Percentiles rank a stretch among this genome's conserved stretches.
Conservation (phyloP, 2,329 filamentous ascomycete genomes). For the Colletotrichum tanaceti region DNA sequence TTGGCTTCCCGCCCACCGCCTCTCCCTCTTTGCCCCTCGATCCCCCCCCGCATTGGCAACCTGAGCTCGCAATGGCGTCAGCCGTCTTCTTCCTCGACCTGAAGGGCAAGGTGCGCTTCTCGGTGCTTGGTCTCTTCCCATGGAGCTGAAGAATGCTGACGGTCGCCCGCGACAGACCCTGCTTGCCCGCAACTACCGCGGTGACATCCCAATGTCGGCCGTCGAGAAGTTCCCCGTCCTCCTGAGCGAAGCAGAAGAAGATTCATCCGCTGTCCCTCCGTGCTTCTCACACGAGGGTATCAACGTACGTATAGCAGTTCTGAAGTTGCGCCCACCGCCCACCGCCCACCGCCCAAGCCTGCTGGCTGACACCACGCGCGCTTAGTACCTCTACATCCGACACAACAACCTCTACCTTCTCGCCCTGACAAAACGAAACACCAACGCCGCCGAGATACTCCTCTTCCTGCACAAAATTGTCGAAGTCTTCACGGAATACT, state of each 20-base stretch:
- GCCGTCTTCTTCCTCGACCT: constrained; percentile 98
- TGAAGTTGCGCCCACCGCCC: constrained; percentile 30
- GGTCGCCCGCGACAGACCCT: constrained; percentile 75
- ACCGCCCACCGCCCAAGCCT: no score
- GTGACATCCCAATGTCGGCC: constrained; percentile 98
- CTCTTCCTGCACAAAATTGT: constrained; percentile 98
- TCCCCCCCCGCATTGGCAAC: constrained; percentile 45
- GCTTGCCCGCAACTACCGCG: constrained; percentile 96
- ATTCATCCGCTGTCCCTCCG: constrained; percentile 94
- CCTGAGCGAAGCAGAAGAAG: constrained; percentile 98
- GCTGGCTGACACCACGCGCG: constrained; percentile 37
- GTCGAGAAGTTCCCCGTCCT: constrained; percentile 98
- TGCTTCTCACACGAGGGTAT: constrained; percentile 99
- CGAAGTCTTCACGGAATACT: constrained; percentile 99
- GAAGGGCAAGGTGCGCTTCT: constrained; percentile 88
- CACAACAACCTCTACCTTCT: constrained; percentile 99
- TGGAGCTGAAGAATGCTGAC: constrained; percentile 41
- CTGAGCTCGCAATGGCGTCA: constrained; percentile 80
- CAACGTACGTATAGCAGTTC: constrained; percentile 73
- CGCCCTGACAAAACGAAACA: constrained; percentile 97
- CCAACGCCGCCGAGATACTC: constrained; percentile 97
- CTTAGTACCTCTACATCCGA: constrained; percentile 95
- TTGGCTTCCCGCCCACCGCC: constrained; percentile 41
- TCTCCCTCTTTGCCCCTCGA: constrained; percentile 44
- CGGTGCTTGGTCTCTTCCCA: neutral